Percentiles rank a stretch among this genome's conserved stretches.
Conservation (phyloP, 192 early-diverging fungal species). For the Martensiomyces pterosporus region DNA sequence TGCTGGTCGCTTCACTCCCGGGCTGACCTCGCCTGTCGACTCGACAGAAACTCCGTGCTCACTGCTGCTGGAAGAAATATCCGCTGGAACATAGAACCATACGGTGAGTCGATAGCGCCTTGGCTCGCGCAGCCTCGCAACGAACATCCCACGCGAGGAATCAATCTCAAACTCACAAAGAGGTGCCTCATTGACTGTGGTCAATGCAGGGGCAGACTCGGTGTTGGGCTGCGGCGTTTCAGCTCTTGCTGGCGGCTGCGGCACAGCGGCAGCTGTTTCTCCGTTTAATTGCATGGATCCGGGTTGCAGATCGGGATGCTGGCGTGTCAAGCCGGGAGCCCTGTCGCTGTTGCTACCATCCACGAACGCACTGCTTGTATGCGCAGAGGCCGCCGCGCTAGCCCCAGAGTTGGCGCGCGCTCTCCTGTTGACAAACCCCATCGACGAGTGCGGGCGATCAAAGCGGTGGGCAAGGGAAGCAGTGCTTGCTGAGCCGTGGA, state of each 20-base stretch:
- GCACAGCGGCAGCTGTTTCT: neutral
- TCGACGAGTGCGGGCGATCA: conserved; percentile 21
- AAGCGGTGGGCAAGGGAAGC: too few species aligned
- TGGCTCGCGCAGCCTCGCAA: conserved; percentile 9
- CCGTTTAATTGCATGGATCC: too few species aligned
- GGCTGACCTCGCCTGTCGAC: conserved; percentile 1
- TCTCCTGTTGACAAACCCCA: conserved; percentile 10
- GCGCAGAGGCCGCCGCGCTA: neutral
- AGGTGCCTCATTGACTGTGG: too few species aligned
- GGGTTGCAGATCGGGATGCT: too few species aligned
- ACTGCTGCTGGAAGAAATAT: neutral
- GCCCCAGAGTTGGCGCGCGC: conserved; percentile 1
- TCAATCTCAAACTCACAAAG: conserved; percentile 14
- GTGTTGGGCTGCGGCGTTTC: neutral
- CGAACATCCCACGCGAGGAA: conserved; percentile 8
- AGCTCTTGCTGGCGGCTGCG: neutral
- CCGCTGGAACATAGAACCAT: conserved; percentile 9
- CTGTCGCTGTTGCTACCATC: neutral
- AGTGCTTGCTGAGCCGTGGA: neutral
- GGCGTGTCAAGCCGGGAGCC: too few species aligned
- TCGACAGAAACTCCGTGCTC: neutral
- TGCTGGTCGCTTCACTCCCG: neutral
- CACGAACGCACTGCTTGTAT: neutral
- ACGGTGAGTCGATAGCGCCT: conserved; percentile 11
- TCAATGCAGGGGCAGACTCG: neutral